These are phyloP conservation scores for Candida silvicultrix DNA, from an alignment of 805 yeast species.

Conservation along the genomic window DNA sequence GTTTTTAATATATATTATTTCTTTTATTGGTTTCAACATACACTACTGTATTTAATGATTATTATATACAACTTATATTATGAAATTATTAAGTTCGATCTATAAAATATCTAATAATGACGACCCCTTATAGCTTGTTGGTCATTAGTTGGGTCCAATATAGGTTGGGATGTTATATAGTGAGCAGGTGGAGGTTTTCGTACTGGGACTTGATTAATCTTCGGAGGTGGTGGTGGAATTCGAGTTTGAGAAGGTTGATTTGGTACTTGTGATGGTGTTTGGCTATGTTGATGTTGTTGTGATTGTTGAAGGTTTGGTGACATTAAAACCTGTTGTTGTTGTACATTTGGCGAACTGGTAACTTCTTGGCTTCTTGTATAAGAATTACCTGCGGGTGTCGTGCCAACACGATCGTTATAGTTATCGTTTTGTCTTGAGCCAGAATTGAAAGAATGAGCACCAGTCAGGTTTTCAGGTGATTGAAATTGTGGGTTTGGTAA, in stretches of 20 bases:
- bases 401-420: not conserved
- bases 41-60: no score
- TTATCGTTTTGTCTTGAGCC: not conserved
- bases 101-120: no score
- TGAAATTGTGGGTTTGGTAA: constrained; percentile 2
- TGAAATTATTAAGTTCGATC: no score
- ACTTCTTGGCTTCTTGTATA: not conserved
- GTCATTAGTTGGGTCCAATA: not conserved
- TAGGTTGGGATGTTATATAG: not conserved
- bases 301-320: no score
- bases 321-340: no score
- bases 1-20: no score
- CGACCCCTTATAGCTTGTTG: not conserved
- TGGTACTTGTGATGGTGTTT: not conserved
- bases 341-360: not conserved
- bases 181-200: not conserved
- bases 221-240: not conserved
- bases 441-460: not conserved
- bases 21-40: no score
- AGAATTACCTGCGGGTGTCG: not conserved
- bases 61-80: no score
- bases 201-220: not conserved
- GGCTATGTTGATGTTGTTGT: not conserved
- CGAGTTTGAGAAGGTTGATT: not conserved
- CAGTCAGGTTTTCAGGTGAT: not conserved